Evolutionary conservation across 805 yeast genomes (phyloP).

Genomic region (Clavispora vitiphila): DNA sequence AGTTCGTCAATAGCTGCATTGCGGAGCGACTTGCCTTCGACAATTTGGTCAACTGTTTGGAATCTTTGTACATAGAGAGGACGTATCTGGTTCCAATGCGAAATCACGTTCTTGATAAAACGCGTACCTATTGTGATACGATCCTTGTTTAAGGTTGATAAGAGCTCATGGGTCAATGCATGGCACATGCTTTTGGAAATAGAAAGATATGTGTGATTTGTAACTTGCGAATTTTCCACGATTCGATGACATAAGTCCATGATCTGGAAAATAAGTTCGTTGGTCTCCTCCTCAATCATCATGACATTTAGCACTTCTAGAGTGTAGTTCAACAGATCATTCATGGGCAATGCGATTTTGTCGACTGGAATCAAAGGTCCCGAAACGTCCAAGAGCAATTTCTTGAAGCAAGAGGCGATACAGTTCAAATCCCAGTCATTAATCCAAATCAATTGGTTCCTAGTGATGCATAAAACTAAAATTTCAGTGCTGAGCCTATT

Average conservation of each 20-base stretch:
- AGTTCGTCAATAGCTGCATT: conserved; percentile 20
- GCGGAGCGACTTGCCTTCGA: conserved; percentile 11
- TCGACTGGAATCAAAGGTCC: conserved; percentile 49
- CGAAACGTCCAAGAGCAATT: conserved; percentile 48
- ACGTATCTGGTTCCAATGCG: conserved; percentile 40
- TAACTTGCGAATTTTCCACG: conserved; percentile 20
- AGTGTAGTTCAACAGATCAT: conserved; percentile 45
- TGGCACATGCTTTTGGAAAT: conserved; percentile 48
- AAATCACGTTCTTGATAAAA: conserved; percentile 48
- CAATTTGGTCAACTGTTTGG: conserved; percentile 13
- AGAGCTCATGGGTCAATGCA: conserved; percentile 48
- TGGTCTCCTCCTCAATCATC: conserved; percentile 14
- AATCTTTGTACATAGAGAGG: conserved; percentile 9
- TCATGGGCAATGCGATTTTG: conserved; percentile 48
- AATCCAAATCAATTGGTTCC: conserved; percentile 51
- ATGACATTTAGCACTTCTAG: conserved; percentile 31
- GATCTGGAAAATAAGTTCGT: conserved; percentile 40
- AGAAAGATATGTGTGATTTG: conserved; percentile 23
- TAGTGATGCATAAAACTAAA: conserved; percentile 44
- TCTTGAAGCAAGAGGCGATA: conserved; percentile 43
- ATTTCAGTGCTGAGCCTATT: conserved; percentile 43
- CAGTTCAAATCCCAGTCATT: conserved; percentile 54
- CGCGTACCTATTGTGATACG: conserved; percentile 47
- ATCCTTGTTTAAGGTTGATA: conserved; percentile 39
- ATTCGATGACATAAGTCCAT: conserved; percentile 35